A percentile compares a stretch with the other conserved stretches of the same genome.
Evolutionary conservation across 164 flowering plant genomes (phyloP).

Genomic region (Chimonanthus salicifolius): DNA sequence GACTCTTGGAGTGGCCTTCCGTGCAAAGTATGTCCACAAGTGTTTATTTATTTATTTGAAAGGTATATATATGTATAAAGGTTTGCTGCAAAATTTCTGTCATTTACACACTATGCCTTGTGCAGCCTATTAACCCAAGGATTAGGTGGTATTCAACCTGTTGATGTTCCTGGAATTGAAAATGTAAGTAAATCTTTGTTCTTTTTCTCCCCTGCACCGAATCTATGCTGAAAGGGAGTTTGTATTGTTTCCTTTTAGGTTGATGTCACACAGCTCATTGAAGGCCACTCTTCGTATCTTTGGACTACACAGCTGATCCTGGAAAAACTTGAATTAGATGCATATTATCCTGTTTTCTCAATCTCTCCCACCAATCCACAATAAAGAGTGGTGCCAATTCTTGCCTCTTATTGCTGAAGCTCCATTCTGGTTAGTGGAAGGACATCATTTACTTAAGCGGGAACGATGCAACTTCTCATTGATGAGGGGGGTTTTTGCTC

Average conservation of each 20-base stretch:
- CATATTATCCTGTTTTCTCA: slow-evolving; percentile 64
- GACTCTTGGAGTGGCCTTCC: slow-evolving; percentile 94
- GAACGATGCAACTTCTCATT: not conserved
- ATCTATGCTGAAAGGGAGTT: not conserved
- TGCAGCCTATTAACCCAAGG: slow-evolving; percentile 83
- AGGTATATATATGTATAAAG: not conserved
- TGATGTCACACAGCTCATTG: slow-evolving; percentile 30
- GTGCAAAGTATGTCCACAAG: slow-evolving; percentile 59
- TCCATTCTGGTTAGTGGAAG: too few species aligned
- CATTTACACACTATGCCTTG: not conserved
- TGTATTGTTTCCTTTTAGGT: slow-evolving; percentile 29
- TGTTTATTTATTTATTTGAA: too few species aligned
- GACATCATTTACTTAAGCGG: not conserved
- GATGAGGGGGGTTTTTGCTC: not conserved
- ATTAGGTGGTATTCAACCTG: slow-evolving; percentile 92
- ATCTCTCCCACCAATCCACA: slow-evolving; percentile 13
- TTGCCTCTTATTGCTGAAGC: not conserved
- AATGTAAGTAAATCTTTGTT: slow-evolving; percentile 47
- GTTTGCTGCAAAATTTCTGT: not conserved
- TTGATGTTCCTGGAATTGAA: slow-evolving; percentile 71
- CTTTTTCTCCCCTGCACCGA: not conserved
- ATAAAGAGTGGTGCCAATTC: not conserved
- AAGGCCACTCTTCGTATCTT: slow-evolving; percentile 60
- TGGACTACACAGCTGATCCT: slow-evolving; percentile 68
- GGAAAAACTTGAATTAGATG: slow-evolving; percentile 70